Evolutionary conservation across 768 basidiomycete species (phyloP), one percentile per base, ranked within the genome.

Genomic region (Clathrus columnatus): DNA sequence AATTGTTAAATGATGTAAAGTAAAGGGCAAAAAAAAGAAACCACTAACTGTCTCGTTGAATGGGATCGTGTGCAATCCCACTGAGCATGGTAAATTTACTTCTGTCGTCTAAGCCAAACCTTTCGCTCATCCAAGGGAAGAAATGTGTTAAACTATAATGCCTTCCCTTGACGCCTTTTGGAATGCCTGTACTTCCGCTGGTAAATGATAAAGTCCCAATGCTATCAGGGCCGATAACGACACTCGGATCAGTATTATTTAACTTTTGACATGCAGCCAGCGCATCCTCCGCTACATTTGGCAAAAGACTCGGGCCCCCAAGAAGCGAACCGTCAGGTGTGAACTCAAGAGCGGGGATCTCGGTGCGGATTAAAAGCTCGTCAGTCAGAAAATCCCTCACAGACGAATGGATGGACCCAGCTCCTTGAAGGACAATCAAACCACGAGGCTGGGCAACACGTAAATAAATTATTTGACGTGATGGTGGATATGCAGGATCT

Each of bases 11-110:
- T 4, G 29, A 49, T 29, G 16, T 2, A 50, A 23, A 20, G 27
- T 24, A n/a, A 4, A 10, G 7, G 4, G 14, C 21, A 41, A 45
- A 47, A n/a, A 1, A 46, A 29, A 28, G 5, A 16, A 44, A 14
- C 53, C 24, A 78, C 94, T 73, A 58, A 98, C 94, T 99, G 65
- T 99, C 96, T 61, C 96, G 82, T 67, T 99, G 96, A 61, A 99
- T 96, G 8, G 96, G 96, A 70, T 99, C 96, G 64, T 99, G 96
- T 11, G 96, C 96, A 53, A 99, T 99, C 18, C 96, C 96, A 62
- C 91, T 94, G 27, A 99, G 79, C 96, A 99, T 98, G 0, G 96
- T 98, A 65, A 96, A 99, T 69, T 83, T 90, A 59, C 88, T 91
- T 27, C 75, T 70, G 56, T 83, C 75, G 32, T 75, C 72, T 48